Evolutionary conservation across 1,284 basidiomycete genomes (phyloP).

Genomic region (Ustilago esculenta): DNA sequence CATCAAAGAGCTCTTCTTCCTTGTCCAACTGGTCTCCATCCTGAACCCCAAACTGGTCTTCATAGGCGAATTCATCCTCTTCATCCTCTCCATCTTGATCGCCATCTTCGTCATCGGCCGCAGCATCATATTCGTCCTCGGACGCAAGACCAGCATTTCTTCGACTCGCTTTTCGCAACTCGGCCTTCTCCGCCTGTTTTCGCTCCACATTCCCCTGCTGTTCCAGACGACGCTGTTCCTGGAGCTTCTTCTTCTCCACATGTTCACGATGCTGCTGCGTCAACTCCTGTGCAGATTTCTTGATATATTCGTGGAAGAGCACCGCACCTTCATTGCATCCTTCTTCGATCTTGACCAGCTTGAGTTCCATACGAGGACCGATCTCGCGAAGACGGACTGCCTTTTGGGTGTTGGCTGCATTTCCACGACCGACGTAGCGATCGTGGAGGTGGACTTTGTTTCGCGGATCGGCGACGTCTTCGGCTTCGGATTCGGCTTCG

Average conservation of each 20-base stretch:
- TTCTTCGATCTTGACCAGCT: slow-evolving; percentile 91
- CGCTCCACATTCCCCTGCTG: slow-evolving; percentile 59
- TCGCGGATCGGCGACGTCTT: slow-evolving; percentile 76
- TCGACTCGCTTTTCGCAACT: slow-evolving; percentile 14
- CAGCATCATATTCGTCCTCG: slow-evolving; percentile 20
- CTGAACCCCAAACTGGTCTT: slow-evolving; percentile 40
- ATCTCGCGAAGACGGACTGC: slow-evolving; percentile 93
- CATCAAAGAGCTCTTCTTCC: slow-evolving; percentile 44
- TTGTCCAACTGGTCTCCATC: slow-evolving; percentile 43
- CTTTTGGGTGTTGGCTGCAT: slow-evolving; percentile 86
- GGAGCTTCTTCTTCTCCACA: slow-evolving; percentile 40
- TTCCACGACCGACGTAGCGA: slow-evolving; percentile 93
- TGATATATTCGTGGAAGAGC: slow-evolving; percentile 63
- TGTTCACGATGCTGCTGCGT: slow-evolving; percentile 34
- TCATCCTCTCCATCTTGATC: slow-evolving; percentile 27
- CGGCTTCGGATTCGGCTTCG: slow-evolving; percentile 78
- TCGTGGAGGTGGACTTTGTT: slow-evolving; percentile 79
- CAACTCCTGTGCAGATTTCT: slow-evolving; percentile 40
- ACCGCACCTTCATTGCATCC: slow-evolving; percentile 72
- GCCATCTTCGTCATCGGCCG: slow-evolving; percentile 17
- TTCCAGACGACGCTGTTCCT: slow-evolving; percentile 43
- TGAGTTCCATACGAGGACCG: slow-evolving; percentile 92
- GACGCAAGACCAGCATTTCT: slow-evolving; percentile 24
- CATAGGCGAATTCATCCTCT: slow-evolving; percentile 63
- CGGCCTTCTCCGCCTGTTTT: slow-evolving; percentile 54